These are phyloP conservation scores for Erythrophleum fordii DNA, from an alignment of 306 rosid genomes.

Conservation along the genomic window DNA sequence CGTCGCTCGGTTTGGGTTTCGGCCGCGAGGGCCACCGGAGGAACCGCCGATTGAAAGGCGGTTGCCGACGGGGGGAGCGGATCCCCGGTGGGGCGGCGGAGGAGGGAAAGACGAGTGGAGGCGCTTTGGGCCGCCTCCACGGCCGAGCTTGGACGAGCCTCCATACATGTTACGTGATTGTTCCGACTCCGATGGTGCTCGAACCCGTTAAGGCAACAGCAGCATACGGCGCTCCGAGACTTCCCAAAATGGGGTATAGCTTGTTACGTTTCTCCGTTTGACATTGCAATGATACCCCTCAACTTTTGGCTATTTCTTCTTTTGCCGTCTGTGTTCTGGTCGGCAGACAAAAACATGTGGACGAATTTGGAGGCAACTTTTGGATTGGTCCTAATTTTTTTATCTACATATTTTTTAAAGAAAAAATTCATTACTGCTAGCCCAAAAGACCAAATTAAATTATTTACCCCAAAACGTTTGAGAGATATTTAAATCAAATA, in stretches of 20 bases:
- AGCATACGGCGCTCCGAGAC: conserved; percentile 10
- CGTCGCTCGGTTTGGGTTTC: conserved; percentile 39
- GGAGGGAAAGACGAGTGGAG: conserved; percentile 58
- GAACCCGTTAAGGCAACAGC: conserved; percentile 30
- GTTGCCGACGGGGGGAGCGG: conserved; percentile 43
- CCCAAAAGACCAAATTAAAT: no score
- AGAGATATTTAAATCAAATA: no score
- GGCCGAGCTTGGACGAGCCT: conserved; percentile 81
- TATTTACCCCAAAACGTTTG: no score
- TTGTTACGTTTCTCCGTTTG: not conserved
- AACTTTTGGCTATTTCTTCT: not conserved
- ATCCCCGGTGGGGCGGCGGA: conserved; percentile 57
- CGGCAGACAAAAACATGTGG: not conserved
- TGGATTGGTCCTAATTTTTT: not conserved
- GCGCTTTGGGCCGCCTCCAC: conserved; percentile 75
- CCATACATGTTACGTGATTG: conserved; percentile 65
- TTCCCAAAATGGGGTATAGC: not conserved
- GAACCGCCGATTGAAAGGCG: conserved; percentile 73
- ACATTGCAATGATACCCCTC: not conserved
- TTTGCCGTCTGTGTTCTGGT: not conserved
- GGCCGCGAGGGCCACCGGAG: conserved; percentile 43
- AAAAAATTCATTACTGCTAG: no score
- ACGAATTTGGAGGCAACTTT: not conserved
- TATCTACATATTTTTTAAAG: not conserved
- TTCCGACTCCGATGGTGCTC: conserved; percentile 31